Conservation (phyloP, 345 rosid species). For the Corymbia maculata region DNA sequence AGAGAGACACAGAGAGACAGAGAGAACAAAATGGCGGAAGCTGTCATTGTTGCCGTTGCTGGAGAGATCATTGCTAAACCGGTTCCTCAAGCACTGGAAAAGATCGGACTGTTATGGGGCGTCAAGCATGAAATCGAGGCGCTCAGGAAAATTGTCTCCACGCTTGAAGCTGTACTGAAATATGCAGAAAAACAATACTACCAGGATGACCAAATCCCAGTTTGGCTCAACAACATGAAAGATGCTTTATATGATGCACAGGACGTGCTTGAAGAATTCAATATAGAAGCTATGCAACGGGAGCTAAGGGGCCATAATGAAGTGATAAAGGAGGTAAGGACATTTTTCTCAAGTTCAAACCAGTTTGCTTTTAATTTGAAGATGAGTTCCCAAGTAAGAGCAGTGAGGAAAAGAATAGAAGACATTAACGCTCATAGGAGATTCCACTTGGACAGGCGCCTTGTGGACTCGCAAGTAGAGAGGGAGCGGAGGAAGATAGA, state of each 20-base stretch:
- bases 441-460: neutral
- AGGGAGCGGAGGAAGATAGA: too few relatives aligned
- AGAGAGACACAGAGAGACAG: rapidly evolving
- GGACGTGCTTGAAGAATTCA: constrained; percentile 22
- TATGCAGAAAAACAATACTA: constrained; percentile 1
- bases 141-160: rapidly evolving
- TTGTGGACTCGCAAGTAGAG: rapidly evolving
- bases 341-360: neutral
- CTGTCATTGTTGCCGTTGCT: rapidly evolving
- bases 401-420: neutral
- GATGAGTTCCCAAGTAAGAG: neutral
- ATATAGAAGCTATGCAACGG: neutral
- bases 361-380: neutral
- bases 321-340: neutral
- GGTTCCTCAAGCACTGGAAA: rapidly evolving
- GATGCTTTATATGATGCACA: constrained; percentile 13
- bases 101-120: rapidly evolving
- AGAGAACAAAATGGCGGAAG: neutral
- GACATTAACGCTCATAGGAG: neutral
- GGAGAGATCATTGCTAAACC: neutral
- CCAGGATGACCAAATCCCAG: neutral
- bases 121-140: neutral
- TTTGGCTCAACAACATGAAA: constrained; percentile 13
- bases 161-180: neutral
- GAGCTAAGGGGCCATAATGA: neutral